Conservation (phyloP, 345 rosid genomes). For the Hibiscus trionum region DNA sequence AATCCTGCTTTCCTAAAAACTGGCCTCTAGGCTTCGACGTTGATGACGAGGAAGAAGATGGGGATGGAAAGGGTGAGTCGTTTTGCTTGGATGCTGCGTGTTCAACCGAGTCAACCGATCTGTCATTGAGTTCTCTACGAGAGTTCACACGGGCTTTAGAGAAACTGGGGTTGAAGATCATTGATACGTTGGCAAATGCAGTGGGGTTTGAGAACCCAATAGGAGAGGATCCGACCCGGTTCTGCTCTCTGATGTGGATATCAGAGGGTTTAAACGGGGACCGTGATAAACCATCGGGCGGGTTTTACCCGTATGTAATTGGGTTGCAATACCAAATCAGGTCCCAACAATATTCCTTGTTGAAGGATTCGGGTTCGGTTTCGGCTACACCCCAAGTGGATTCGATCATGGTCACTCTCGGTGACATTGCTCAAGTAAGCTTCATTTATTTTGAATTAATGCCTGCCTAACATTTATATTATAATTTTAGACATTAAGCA, state of each 20-base stretch:
- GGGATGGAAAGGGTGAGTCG: constrained; percentile 33
- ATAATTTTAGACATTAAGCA: too few relatives aligned
- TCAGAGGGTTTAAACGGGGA: constrained; percentile 23
- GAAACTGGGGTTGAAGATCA: constrained; percentile 43
- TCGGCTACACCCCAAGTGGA: constrained; percentile 44
- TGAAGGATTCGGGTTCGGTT: constrained; percentile 55
- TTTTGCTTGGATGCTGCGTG: constrained; percentile 45
- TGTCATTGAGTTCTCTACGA: constrained; percentile 31
- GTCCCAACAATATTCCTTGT: constrained; percentile 31
- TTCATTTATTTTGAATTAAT: neutral
- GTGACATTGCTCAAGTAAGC: constrained; percentile 72
- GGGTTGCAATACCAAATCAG: constrained; percentile 63
- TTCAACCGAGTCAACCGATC: constrained; percentile 28
- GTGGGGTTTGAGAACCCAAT: constrained; percentile 51
- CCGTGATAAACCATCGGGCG: constrained; percentile 30
- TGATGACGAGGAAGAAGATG: constrained; percentile 27
- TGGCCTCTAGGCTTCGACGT: constrained; percentile 71
- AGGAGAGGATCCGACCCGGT: constrained; percentile 38
- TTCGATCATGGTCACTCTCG: constrained; percentile 58
- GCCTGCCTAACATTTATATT: too few relatives aligned
- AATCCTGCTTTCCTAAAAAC: constrained; percentile 44
- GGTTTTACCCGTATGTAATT: constrained; percentile 63
- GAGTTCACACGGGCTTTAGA: constrained; percentile 43
- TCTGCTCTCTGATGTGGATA: constrained; percentile 48
- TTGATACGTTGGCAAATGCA: constrained; percentile 34